Evolutionary conservation across 2,329 filamentous ascomycete species (phyloP).

Genomic region (Aspergillus sp.): DNA sequence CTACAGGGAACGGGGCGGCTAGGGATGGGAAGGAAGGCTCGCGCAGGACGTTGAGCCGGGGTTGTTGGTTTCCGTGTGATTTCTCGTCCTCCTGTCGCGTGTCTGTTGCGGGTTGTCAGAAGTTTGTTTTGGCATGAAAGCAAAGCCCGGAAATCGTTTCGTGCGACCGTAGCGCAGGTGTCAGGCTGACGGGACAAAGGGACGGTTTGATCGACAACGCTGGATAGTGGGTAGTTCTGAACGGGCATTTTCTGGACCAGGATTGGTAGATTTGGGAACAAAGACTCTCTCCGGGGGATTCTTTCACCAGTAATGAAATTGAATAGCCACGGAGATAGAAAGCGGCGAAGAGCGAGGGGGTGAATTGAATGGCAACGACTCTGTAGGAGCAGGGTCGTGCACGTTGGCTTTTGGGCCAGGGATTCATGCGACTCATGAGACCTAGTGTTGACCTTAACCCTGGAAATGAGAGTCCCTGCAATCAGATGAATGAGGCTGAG

Average conservation of each 20-base stretch:
- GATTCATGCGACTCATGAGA: background rate
- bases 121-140: conserved; percentile 19
- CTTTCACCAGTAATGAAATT: background rate
- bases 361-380: background rate
- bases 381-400: background rate
- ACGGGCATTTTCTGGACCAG: too few species aligned
- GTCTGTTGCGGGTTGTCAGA: conserved; percentile 14
- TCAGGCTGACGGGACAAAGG: conserved; percentile 8
- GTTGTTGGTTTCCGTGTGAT: background rate
- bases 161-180: conserved; percentile 18
- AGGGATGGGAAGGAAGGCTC: background rate
- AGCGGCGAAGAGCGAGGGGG: background rate
- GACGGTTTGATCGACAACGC: background rate
- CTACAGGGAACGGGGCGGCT: too few species aligned
- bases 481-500: background rate
- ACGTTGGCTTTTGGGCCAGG: background rate
- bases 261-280: background rate
- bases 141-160: conserved; percentile 20
- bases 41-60: background rate
- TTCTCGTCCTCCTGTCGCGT: conserved; percentile 7
- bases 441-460: background rate
- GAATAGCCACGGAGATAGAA: background rate
- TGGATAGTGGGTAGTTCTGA: too few species aligned
- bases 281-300: background rate
- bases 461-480: background rate